Percentiles rank a stretch among this genome's conserved stretches.
These are phyloP conservation scores for Coprinopsis marcescibilis DNA, from an alignment of 768 basidiomycete species.

Conservation along the genomic window DNA sequence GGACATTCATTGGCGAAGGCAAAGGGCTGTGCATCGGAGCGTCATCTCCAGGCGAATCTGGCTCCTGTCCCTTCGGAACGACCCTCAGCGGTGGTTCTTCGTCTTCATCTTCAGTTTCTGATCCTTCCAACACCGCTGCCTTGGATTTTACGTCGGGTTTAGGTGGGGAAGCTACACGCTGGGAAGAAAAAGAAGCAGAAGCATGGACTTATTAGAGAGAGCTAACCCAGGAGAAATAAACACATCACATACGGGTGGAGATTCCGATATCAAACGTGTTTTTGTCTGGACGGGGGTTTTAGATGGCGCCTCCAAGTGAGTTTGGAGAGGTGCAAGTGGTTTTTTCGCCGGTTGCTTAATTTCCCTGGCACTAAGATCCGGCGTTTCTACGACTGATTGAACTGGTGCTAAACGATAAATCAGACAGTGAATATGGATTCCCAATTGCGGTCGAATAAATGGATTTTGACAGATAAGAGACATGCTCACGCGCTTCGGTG, in stretches of 20 bases:
- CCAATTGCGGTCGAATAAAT: slow-evolving; percentile 10
- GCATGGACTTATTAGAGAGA: neutral
- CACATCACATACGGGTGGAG: neutral
- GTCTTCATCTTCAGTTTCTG: slow-evolving; percentile 8
- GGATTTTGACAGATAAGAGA: too few relatives aligned
- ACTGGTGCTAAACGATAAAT: slow-evolving; percentile 42
- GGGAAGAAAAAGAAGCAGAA: neutral
- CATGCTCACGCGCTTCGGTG: slow-evolving; percentile 57
- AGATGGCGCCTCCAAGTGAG: slow-evolving; percentile 4
- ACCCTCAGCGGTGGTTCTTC: slow-evolving; percentile 8
- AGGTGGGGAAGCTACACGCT: slow-evolving; percentile 24
- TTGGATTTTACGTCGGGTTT: slow-evolving; percentile 46
- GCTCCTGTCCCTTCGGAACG: neutral
- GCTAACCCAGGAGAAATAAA: neutral
- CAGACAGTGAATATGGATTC: slow-evolving; percentile 10
- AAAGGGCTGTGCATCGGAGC: slow-evolving; percentile 1
- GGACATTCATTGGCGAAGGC: neutral
- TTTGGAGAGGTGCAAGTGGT: slow-evolving; percentile 11
- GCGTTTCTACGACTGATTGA: slow-evolving; percentile 37
- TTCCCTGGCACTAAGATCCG: slow-evolving; percentile 31
- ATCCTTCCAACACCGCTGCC: slow-evolving; percentile 12
- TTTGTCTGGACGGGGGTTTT: slow-evolving; percentile 1
- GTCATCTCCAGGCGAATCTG: neutral
- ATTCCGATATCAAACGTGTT: neutral
- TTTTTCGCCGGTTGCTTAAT: slow-evolving; percentile 12